Evolutionary conservation across 257 asterid genomes (phyloP), one percentile per base, ranked within the genome.

Genomic region (Nicotiana noctiflora): DNA sequence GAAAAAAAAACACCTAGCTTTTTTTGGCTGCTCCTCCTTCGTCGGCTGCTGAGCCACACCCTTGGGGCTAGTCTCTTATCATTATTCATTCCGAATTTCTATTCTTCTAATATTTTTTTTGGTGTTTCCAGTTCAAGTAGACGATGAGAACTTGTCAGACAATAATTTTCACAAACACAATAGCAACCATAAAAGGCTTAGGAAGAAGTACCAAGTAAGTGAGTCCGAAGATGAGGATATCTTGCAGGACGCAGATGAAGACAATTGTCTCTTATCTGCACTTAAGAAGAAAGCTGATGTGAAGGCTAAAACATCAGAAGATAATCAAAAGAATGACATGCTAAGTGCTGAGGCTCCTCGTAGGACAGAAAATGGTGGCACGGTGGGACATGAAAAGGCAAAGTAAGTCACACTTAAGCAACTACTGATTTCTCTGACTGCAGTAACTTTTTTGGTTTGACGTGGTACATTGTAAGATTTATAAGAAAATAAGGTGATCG

Each of bases 141-240:
- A 31, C 79, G 86, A 85, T 56, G 86, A 77, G 57, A 44, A 46
- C 79, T 67, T 34, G 40, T 75, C 49, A 49, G 85, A 80, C 65
- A 76, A 70, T 34, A 78, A 76, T 25, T 62, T 49, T 74, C 56
- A 49, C 81, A 89, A 57, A 46, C 66, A 82, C 59, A 88, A 88
- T 32, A 87, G 80, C 44, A 81, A 27, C 68, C 76, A 83, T 27
- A 84, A 83, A 79, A 83, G 57, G 64, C 89, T 63, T 63, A 88
- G 82, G 87, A 90, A 87, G 86, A 93, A 83, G 84, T 63, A 29
- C 80, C 85, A 76, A 86, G 81, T 86, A 77, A 76, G 86, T 40
- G 91, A 90, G 80, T 92, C 98, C 18, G 97, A 92, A 63, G 80
- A 67, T 66, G 91, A 88, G 62, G 79, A 81, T 13, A 78, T 82